Conservation (phyloP, 108 stramenopile genomes). For the Pseudonitzschia multistriata region DNA sequence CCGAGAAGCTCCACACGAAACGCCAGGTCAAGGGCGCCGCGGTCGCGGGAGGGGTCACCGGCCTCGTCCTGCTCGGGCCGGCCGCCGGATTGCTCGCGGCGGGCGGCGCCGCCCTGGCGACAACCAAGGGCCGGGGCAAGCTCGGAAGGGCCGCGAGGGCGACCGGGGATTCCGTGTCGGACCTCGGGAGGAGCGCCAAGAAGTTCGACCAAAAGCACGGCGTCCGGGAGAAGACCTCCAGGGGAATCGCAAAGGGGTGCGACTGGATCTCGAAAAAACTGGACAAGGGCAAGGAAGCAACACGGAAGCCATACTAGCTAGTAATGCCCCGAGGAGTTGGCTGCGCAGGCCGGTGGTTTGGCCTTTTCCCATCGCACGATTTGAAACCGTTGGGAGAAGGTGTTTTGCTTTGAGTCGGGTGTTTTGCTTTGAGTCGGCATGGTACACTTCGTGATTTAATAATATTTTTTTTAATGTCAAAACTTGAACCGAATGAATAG, state of each 20-base stretch:
- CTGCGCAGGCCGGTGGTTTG: no score
- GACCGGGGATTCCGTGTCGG: constrained; percentile 55
- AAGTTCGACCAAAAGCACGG: constrained; percentile 71
- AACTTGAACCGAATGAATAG: no score
- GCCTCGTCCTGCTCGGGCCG: constrained; percentile 66
- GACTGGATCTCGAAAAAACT: constrained; percentile 28
- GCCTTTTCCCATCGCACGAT: no score
- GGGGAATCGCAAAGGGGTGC: constrained; percentile 23
- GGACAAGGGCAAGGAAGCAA: background rate
- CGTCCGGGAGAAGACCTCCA: constrained; percentile 62
- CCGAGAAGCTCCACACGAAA: background rate
- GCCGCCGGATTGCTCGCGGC: constrained; percentile 59
- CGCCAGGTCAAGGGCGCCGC: constrained; percentile 45
- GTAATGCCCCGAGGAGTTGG: background rate
- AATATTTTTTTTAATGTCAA: no score
- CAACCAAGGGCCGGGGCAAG: constrained; percentile 30
- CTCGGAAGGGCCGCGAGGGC: constrained; percentile 51
- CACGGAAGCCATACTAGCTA: background rate
- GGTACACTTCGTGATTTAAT: no score
- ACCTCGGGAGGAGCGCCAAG: constrained; percentile 47
- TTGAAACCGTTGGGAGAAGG: no score
- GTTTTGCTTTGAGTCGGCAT: no score
- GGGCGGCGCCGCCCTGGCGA: constrained; percentile 56
- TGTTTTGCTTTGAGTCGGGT: no score
- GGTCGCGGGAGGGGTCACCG: constrained; percentile 70